Percentiles rank a stretch among this genome's conserved stretches.
phyloP scores from a whole-genome alignment of 768 basidiomycete genomes.

The Trametes cubensis region DNA sequence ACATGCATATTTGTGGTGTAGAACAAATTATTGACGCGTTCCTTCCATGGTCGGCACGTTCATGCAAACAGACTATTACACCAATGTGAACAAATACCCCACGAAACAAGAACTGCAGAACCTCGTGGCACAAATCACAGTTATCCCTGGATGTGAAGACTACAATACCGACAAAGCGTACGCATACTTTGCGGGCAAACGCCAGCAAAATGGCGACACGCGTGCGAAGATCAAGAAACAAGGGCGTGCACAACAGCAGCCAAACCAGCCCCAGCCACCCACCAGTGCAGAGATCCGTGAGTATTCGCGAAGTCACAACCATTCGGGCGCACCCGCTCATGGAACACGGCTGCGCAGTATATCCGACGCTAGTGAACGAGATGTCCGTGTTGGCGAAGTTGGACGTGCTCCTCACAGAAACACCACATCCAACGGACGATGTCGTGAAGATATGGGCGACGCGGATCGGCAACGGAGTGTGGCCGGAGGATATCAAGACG shows the following conservation, averaged over 20 bases:
- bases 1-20: too few relatives aligned
- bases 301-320: background rate
- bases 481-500: conserved; percentile 8
- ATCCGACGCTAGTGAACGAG: conserved; percentile 13
- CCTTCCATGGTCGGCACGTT: too few relatives aligned
- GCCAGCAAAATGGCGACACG: conserved; percentile 3
- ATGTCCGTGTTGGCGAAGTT: conserved; percentile 1
- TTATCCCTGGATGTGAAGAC: conserved; percentile 16
- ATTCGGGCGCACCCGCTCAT: background rate
- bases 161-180: conserved; percentile 17
- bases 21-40: background rate
- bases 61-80: conserved; percentile 5
- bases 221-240: background rate
- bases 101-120: background rate
- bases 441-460: conserved; percentile 18
- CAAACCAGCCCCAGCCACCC: background rate
- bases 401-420: conserved; percentile 15
- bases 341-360: conserved; percentile 11
- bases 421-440: background rate
- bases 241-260: background rate
- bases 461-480: conserved; percentile 11
- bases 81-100: conserved; percentile 1
- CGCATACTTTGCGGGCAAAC: background rate
- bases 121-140: conserved; percentile 3
- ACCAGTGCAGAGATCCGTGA: conserved; percentile 19